phyloP scores from a whole-genome alignment of 2,329 filamentous ascomycete species.

The Eurotiales sp. region DNA sequence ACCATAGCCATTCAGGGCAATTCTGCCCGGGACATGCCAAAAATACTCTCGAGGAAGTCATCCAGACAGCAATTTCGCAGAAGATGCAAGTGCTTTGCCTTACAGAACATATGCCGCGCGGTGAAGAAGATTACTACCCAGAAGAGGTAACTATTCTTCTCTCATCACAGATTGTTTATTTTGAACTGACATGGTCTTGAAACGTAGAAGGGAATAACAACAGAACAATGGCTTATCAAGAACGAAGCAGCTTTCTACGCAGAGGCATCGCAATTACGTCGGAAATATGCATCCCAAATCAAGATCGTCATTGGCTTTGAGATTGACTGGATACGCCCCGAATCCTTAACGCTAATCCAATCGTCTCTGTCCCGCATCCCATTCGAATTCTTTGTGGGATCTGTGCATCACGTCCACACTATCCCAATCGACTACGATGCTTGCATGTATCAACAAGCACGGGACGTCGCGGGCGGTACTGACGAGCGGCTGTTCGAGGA shows the following conservation, averaged over 20 bases:
- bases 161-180: background rate
- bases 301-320: slow-evolving; percentile 87
- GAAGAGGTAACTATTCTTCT: slow-evolving; percentile 63
- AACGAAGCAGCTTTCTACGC: slow-evolving; percentile 61
- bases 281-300: slow-evolving; percentile 67
- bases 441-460: slow-evolving; percentile 62
- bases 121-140: slow-evolving; percentile 77
- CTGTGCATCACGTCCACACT: slow-evolving; percentile 81
- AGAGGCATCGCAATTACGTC: slow-evolving; percentile 71
- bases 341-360: slow-evolving; percentile 58
- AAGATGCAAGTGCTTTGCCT: slow-evolving; percentile 81
- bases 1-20: slow-evolving; percentile 96
- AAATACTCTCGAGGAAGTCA: slow-evolving; percentile 76
- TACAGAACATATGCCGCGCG: slow-evolving; percentile 93
- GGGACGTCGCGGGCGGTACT: slow-evolving; percentile 52
- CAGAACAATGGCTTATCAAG: slow-evolving; percentile 40
- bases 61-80: slow-evolving; percentile 71
- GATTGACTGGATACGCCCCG: slow-evolving; percentile 81
- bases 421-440: slow-evolving; percentile 86
- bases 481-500: slow-evolving; percentile 73
- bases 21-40: slow-evolving; percentile 91
- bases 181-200: slow-evolving; percentile 24
- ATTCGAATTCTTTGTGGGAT: slow-evolving; percentile 89
- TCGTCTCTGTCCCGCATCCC: slow-evolving; percentile 56
- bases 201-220: slow-evolving; percentile 14